Evolutionary conservation across 2,329 filamentous ascomycete genomes (phyloP).

Genomic region (Tympanopsis confertula): DNA sequence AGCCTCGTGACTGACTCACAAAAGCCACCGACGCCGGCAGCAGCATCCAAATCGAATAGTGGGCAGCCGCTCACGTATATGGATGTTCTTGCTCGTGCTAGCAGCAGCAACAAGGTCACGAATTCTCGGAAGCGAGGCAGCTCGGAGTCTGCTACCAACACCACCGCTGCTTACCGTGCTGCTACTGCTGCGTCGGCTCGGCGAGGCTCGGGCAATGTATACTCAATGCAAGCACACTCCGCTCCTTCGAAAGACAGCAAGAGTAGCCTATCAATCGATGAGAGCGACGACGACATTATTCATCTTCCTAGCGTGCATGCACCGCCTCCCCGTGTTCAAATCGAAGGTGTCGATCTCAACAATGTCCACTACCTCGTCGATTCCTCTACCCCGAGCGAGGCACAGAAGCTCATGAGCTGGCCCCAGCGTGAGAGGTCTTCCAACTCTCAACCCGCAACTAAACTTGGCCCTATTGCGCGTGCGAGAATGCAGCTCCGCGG

Average conservation of each 20-base stretch:
- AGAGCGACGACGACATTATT: slow-evolving; percentile 20
- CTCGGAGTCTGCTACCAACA: no score
- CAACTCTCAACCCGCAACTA: background rate
- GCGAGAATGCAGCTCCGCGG: no score
- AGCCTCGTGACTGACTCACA: slow-evolving; percentile 7
- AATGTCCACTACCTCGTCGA: slow-evolving; percentile 8
- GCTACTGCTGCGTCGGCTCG: no score
- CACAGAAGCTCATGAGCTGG: slow-evolving; percentile 18
- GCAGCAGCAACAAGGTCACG: no score
- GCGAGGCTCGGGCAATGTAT: no score
- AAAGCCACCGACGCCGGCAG: background rate
- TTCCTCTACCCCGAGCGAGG: slow-evolving; percentile 11
- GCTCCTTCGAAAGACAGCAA: slow-evolving; percentile 9
- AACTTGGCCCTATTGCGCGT: no score
- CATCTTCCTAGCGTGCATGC: slow-evolving; percentile 11
- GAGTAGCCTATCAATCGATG: slow-evolving; percentile 10
- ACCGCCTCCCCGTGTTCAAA: slow-evolving; percentile 8
- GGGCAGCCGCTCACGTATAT: no score
- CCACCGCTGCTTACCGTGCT: no score
- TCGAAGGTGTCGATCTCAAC: background rate
- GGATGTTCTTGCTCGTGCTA: no score
- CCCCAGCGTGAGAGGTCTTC: slow-evolving; percentile 6
- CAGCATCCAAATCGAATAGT: no score
- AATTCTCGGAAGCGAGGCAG: no score
- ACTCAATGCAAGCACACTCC: slow-evolving; percentile 19